phyloP scores from a whole-genome alignment of 83 land plant species.

The Diphasiastrum complanatum region DNA sequence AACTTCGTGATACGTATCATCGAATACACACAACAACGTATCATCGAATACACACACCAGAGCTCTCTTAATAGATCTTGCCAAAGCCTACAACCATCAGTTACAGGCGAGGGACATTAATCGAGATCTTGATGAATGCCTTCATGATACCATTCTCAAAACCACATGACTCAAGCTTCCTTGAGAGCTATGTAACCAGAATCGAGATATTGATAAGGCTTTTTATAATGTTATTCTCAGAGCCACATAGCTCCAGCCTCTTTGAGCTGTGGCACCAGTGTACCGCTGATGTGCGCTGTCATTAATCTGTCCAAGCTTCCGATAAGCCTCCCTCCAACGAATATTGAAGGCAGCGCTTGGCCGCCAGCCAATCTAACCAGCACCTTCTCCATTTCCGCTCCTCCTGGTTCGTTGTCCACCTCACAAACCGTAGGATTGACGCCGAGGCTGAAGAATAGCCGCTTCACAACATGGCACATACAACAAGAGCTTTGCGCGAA shows the following conservation, averaged over 20 bases:
- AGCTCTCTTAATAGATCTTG: too few relatives aligned
- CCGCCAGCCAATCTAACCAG: not conserved
- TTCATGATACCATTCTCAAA: too few relatives aligned
- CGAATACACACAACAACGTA: too few relatives aligned
- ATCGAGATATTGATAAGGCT: too few relatives aligned
- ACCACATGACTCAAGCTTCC: too few relatives aligned
- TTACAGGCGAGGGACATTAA: too few relatives aligned
- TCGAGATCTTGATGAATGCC: too few relatives aligned
- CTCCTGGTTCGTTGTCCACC: not conserved
- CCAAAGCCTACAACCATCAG: too few relatives aligned
- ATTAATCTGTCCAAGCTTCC: not conserved
- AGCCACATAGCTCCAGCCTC: slow-evolving; percentile 10
- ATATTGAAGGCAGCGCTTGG: not conserved
- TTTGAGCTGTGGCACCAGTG: slow-evolving; percentile 4
- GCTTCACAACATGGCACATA: slow-evolving; percentile 7
- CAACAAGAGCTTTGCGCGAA: slow-evolving; percentile 4
- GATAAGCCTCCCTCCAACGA: not conserved
- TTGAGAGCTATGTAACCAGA: too few relatives aligned
- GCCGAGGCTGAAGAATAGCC: not conserved
- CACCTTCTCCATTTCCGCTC: not conserved
- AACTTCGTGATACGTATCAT: too few relatives aligned
- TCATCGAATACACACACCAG: too few relatives aligned
- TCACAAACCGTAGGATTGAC: slow-evolving; percentile 1
- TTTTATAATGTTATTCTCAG: too few relatives aligned
- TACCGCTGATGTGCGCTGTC: not conserved